Evolutionary conservation across 2,329 filamentous ascomycete species (phyloP).

Genomic region (Apiospora phragmitis): DNA sequence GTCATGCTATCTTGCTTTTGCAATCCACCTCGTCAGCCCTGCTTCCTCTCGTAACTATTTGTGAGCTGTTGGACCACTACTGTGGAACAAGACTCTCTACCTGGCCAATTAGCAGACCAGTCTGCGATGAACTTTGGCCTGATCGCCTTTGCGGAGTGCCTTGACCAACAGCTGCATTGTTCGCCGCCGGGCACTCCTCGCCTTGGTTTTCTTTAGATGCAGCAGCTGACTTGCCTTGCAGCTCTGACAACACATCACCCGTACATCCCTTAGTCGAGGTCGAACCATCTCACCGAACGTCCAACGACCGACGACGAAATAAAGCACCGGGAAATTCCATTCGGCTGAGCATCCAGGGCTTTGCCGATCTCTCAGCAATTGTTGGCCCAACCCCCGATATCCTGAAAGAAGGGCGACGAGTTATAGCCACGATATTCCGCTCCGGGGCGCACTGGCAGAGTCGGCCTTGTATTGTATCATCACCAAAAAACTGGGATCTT

Average conservation of each 20-base stretch:
- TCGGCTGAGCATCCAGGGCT: background rate
- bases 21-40: background rate
- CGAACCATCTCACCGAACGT: conserved; percentile 2
- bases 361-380: background rate
- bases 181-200: background rate
- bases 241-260: conserved; percentile 15
- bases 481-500: conserved; percentile 8
- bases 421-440: conserved; percentile 6
- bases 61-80: conserved; percentile 5
- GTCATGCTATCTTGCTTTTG: conserved; percentile 1
- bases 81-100: background rate
- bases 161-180: background rate
- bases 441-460: background rate
- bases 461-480: background rate
- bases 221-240: conserved; percentile 16
- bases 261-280: background rate
- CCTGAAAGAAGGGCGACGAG: conserved; percentile 9
- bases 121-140: background rate
- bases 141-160: background rate
- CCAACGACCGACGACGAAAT: background rate
- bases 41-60: background rate
- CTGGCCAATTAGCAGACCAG: background rate
- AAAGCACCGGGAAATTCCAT: background rate
- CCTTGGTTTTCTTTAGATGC: background rate
- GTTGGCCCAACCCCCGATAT: conserved; percentile 6